Evolutionary conservation across 83 land plant species (phyloP), one percentile per base, ranked within the genome.

Genomic region (Isoetes engelmannii): DNA sequence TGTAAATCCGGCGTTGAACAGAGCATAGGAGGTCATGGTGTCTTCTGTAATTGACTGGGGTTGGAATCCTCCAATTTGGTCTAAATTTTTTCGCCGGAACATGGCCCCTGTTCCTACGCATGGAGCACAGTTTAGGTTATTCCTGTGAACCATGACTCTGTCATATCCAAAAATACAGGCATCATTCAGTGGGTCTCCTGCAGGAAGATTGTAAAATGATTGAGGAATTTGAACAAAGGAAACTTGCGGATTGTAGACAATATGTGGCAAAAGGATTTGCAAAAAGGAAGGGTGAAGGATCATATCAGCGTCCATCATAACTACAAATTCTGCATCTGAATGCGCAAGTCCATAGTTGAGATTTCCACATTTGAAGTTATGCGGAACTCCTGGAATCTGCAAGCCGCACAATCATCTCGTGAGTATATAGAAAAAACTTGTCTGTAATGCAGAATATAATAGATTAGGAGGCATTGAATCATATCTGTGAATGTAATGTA

Each of bases 91-190:
- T 15, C 69, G 55, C 28, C 69, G 60, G 55, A 67, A 67, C 61
- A 67, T 67, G 4, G 69, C 69, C 6, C 69, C 69, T 15, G 69
- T 67, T 45, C 69, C 69, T 15, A 67, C 55, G 63, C 64, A 67
- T 5, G 61, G 4, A 13, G 69, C 69, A 10, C 13, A 5, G 4
- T 59, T 59, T 5, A 67, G n/a, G 7, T 21, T 67, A 28, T 67
- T 59, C 15, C 69, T 67, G 55, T 67, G 69, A 7, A 67, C 69
- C 60, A 67, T 12, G 5, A 49, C 69, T 18, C 63, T 5, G 59
- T 67, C 69, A n/a, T 67, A 67, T 6, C 55, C 55, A 17, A 67
- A 48, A 5, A 46, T 19, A n/a, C 69, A 15, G 7, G 69, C 69
- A n/a, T 67, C 69, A 48, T 67, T 67, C 20, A 67, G 62, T 47